Evolutionary conservation across 139 green algal species (phyloP).

Genomic region (Picochlorum sp.): DNA sequence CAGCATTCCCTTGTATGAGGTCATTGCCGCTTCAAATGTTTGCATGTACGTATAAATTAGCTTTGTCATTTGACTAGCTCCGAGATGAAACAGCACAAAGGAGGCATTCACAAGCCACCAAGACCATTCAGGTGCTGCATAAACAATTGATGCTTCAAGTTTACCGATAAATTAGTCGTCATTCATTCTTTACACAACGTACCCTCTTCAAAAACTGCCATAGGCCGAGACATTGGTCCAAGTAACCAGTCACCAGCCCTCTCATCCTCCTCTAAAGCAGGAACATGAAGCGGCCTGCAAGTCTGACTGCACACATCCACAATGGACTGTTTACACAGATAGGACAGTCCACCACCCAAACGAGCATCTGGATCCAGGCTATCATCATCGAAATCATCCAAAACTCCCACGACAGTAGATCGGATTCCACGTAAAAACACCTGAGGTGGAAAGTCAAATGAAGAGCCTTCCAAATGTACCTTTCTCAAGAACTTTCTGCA

Average conservation of each 20-base stretch:
- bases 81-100: constrained; percentile 66
- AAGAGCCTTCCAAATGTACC: constrained; percentile 3
- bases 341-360: constrained; percentile 24
- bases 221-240: not conserved
- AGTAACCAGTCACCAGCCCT: not conserved
- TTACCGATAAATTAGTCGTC: not conserved
- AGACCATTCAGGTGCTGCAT: not conserved
- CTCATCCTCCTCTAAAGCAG: not conserved
- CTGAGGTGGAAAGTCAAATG: not conserved
- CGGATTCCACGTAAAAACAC: constrained; percentile 13
- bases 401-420: constrained; percentile 6
- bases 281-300: not conserved
- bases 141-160: not conserved
- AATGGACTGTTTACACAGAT: constrained; percentile 14
- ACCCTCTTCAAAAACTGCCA: not conserved
- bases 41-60: constrained; percentile 21
- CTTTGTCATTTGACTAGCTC: constrained; percentile 34
- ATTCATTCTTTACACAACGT: not conserved
- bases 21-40: constrained; percentile 14
- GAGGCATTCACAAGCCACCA: constrained; percentile 51
- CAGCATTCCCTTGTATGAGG: constrained; percentile 21
- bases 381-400: too few species aligned
- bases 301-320: not conserved
- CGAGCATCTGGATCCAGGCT: not conserved
- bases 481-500: constrained; percentile 33